Base-by-base conservation (phyloP, 495 filamentous ascomycete genomes). In the Extremus antarcticus region DNA sequence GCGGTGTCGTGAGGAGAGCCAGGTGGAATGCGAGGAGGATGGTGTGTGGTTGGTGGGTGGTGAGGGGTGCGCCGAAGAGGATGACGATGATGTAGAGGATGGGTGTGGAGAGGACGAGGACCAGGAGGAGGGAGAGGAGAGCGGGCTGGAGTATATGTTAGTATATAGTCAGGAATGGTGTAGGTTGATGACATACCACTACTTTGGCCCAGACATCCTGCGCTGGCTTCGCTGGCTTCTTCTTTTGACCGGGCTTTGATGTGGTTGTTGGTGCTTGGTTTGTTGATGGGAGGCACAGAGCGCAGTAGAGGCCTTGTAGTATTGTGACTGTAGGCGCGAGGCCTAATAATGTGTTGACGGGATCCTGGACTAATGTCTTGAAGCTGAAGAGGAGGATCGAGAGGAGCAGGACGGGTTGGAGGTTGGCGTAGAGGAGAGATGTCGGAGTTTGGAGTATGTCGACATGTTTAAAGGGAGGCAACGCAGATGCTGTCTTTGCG, bases 51-150 rank as follows among this genome's bases (percentile, higher is more conserved):
- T 86, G 72, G 65, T 95, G 90, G 0, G 89, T 90, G 17, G 88
- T 89, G 50, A 92, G 67, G 0, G 92, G 92, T 15, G 91, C 92
- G 56, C 92, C 94, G 70, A 96, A 91, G 51, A 95, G 81, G 64
- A 97, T 74, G 59, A 94, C 75, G 21, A 82, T 64, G 52, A 77
- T 67, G 58, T 82, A 72, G 25, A 94, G 71, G 45, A 80, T 63
- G 21, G 83, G 83, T 0, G 80, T 77, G 16, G 79, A 76, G 41
- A 77, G 61, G 29, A 76, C 51, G 46, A 68, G 40, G 20, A 79
- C 68, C 51, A 94, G 74, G 39, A 87, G 65, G 55, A 85, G 67
- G 39, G 80, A 76, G 60, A 87, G 67, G 60, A 82, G 62, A 2
- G 79, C 72, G 19, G 83, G 73, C 89, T 95, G 57, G 47, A 32